A percentile compares a stretch with the other conserved stretches of the same genome.
Conservation (phyloP, 2,329 filamentous ascomycete species). For the Akanthomyces dipterigenus region DNA sequence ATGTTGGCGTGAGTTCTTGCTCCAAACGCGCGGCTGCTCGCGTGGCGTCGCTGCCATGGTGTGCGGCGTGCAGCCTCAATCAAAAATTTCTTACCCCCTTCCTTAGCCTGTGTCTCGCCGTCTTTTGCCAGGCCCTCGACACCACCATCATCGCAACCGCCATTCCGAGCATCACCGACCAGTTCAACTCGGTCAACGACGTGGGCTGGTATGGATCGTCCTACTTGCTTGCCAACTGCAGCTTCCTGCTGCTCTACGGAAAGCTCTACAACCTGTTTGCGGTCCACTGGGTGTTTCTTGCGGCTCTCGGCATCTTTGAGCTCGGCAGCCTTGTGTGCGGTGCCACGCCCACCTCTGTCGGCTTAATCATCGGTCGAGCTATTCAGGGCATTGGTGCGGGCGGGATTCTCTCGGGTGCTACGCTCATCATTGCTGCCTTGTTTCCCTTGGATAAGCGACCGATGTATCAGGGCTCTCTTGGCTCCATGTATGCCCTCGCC, state of each 20-base stretch:
- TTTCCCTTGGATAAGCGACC: no score
- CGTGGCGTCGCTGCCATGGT: no score
- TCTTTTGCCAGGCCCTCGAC: not conserved
- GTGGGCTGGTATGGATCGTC: constrained; percentile 37
- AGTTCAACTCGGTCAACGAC: constrained; percentile 30
- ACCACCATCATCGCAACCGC: constrained; percentile 31
- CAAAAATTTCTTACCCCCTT: constrained; percentile 4
- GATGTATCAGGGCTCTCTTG: no score
- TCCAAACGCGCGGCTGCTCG: no score
- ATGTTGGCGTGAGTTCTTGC: no score
- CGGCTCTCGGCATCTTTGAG: no score
- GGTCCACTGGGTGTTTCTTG: constrained; percentile 16
- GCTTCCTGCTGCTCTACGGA: constrained; percentile 36
- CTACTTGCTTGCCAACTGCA: constrained; percentile 29
- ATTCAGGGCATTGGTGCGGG: constrained; percentile 27
- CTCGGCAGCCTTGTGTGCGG: no score
- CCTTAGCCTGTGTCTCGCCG: not conserved
- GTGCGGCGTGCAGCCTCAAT: no score
- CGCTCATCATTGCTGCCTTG: not conserved
- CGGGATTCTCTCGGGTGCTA: constrained; percentile 24
- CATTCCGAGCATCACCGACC: constrained; percentile 17
- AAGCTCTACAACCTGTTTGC: constrained; percentile 28
- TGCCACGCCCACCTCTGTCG: constrained; percentile 20
- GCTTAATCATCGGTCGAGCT: constrained; percentile 29
- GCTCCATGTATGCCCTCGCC: no score